Evolutionary conservation across 306 rosid species (phyloP).

Genomic region (Ziziphus jujuba): DNA sequence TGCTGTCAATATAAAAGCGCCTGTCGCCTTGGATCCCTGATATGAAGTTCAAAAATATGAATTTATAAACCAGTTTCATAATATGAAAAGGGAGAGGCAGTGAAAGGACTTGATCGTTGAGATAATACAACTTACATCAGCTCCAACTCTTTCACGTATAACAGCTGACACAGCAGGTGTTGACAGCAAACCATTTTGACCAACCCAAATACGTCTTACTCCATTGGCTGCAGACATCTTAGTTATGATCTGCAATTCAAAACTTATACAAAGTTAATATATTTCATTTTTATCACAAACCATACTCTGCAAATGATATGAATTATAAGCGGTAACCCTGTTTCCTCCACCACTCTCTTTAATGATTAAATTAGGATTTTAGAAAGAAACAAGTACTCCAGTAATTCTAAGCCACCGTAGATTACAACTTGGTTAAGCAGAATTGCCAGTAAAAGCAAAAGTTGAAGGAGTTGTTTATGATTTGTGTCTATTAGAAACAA

Average conservation of each 20-base stretch:
- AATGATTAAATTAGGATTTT: constrained; percentile 15
- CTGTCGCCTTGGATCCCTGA: constrained; percentile 91
- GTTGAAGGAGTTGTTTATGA: no score
- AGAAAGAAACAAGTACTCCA: neutral
- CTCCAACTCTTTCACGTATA: constrained; percentile 89
- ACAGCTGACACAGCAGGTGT: constrained; percentile 99
- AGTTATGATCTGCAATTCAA: constrained; percentile 64
- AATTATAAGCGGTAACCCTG: neutral
- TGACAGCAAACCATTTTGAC: constrained; percentile 93
- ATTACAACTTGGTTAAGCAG: no score
- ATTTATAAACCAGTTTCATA: constrained; percentile 7
- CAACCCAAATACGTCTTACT: constrained; percentile 87
- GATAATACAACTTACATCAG: constrained; percentile 59
- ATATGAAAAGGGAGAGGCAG: neutral
- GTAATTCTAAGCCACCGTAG: no score
- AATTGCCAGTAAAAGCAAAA: no score
- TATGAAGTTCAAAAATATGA: constrained; percentile 23
- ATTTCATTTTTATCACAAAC: neutral
- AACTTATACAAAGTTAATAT: constrained; percentile 5
- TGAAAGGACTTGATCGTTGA: constrained; percentile 4
- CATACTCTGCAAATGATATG: constrained; percentile 10
- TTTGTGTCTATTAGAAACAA: neutral
- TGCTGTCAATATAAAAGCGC: constrained; percentile 96
- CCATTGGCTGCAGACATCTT: constrained; percentile 97
- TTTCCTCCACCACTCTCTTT: neutral